phyloP scores from a whole-genome alignment of 2,329 filamentous ascomycete genomes.

The Colletotrichum kahawae region DNA sequence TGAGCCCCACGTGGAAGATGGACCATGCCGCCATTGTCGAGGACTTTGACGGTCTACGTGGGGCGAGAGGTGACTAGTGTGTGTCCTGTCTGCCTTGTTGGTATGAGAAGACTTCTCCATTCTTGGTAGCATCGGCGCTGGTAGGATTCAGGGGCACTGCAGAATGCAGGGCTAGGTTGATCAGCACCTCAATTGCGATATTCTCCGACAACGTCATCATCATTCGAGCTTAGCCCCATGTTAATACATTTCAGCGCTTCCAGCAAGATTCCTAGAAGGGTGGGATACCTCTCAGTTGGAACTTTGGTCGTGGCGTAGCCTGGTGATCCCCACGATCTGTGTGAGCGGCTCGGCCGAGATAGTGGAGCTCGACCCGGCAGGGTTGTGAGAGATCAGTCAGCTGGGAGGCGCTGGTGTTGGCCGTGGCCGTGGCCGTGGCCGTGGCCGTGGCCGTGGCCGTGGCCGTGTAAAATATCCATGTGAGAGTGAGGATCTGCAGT shows the following conservation, averaged over 20 bases:
- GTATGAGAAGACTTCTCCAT: background rate
- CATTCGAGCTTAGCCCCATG: background rate
- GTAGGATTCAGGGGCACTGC: background rate
- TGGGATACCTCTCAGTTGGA: background rate
- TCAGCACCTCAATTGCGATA: background rate
- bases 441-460: too few species aligned
- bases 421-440: background rate
- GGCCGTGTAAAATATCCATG: background rate
- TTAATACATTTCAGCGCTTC: background rate
- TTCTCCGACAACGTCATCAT: background rate
- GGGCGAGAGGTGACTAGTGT: background rate
- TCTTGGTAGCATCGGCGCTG: background rate
- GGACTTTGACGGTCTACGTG: constrained; percentile 20
- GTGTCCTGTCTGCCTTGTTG: background rate
- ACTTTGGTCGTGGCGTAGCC: background rate
- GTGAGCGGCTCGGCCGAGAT: background rate
- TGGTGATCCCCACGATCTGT: background rate
- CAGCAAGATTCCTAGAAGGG: background rate
- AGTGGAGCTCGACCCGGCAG: background rate
- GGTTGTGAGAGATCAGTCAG: background rate
- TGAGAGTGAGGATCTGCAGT: background rate
- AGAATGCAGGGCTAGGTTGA: background rate
- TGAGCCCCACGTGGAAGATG: constrained; percentile 9
- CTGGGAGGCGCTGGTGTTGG: background rate
- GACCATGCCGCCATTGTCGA: constrained; percentile 18